These are phyloP conservation scores for Voacanga thouarsii DNA, from an alignment of 257 asterid genomes.

Conservation along the genomic window DNA sequence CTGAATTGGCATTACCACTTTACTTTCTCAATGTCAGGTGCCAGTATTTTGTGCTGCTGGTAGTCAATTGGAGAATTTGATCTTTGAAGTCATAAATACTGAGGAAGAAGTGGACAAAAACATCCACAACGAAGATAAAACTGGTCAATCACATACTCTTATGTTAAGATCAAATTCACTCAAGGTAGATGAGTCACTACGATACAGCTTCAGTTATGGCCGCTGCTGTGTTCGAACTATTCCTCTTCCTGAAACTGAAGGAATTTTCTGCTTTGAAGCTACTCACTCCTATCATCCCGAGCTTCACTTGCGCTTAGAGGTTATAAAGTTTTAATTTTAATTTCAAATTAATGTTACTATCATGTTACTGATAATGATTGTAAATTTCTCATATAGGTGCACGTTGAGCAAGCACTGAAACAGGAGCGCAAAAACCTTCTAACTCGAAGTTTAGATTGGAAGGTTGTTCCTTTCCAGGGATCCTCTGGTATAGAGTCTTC, in stretches of 20 bases:
- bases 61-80: constrained; percentile 46
- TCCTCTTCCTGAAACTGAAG: constrained; percentile 46
- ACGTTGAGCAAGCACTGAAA: constrained; percentile 23
- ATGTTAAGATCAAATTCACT: constrained; percentile 33
- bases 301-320: constrained; percentile 49
- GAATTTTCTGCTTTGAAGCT: constrained; percentile 43
- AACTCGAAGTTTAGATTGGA: constrained; percentile 12
- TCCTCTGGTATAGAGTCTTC: constrained; percentile 23
- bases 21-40: constrained; percentile 33
- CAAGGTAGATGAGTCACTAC: constrained; percentile 40
- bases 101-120: constrained; percentile 53
- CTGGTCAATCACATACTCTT: constrained; percentile 54
- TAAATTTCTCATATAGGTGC: constrained; percentile 31
- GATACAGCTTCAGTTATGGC: constrained; percentile 50
- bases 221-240: constrained; percentile 51
- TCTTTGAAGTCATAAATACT: constrained; percentile 46
- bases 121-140: constrained; percentile 41
- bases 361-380: not conserved
- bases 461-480: constrained; percentile 5
- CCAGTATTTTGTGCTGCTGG: constrained; percentile 45
- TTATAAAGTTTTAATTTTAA: constrained; percentile 15
- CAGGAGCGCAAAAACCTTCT: constrained; percentile 6
- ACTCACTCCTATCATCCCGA: constrained; percentile 56
- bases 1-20: constrained; percentile 5
- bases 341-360: not conserved